These are phyloP conservation scores for Ascosphaera acerosa DNA, from an alignment of 2,329 filamentous ascomycete species.

Conservation along the genomic window DNA sequence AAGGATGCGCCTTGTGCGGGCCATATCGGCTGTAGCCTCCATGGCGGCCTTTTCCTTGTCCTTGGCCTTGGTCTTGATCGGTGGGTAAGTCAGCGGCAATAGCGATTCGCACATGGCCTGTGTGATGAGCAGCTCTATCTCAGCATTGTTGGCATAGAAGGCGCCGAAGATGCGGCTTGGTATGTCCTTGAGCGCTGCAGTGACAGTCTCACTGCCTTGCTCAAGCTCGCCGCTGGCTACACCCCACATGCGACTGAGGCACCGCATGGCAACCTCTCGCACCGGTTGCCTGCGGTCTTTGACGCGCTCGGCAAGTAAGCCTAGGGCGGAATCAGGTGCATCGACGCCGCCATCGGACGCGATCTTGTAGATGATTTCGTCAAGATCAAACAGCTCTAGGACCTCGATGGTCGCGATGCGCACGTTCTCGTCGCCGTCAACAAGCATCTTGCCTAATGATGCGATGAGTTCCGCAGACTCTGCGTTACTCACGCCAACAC, in stretches of 20 bases:
- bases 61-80: constrained; percentile 30
- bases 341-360: constrained; percentile 49
- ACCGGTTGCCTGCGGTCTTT: constrained; percentile 65
- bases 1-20: constrained; percentile 63
- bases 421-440: constrained; percentile 76
- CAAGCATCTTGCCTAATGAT: constrained; percentile 53
- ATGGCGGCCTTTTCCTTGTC: constrained; percentile 18
- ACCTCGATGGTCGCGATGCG: constrained; percentile 70
- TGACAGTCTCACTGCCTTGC: constrained; percentile 52
- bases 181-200: constrained; percentile 49
- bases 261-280: constrained; percentile 62
- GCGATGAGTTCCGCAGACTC: constrained; percentile 55
- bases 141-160: constrained; percentile 70
- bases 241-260: constrained; percentile 77
- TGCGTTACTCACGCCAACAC: constrained; percentile 60
- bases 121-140: constrained; percentile 65
- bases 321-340: constrained; percentile 53
- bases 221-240: constrained; percentile 72
- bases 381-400: constrained; percentile 55
- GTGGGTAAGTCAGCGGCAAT: constrained; percentile 71
- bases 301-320: constrained; percentile 61
- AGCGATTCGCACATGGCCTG: constrained; percentile 67
- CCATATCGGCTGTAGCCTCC: constrained; percentile 24
- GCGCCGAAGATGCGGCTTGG: constrained; percentile 68
- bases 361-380: constrained; percentile 58